Evolutionary conservation across 768 basidiomycete genomes (phyloP).

Genomic region (Lyophyllum atratum): DNA sequence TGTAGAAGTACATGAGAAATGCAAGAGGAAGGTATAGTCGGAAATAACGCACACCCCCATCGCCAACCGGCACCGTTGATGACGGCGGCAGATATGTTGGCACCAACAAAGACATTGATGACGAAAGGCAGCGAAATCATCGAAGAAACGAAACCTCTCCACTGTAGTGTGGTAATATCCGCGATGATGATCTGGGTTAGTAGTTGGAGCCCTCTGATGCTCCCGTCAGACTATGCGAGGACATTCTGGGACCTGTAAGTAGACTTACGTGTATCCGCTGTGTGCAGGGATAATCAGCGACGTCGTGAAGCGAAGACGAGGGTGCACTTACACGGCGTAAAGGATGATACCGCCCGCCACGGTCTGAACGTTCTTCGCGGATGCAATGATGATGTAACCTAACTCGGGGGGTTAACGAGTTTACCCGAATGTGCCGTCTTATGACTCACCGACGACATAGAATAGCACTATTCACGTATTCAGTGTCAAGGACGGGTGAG

Average conservation of each 20-base stretch:
- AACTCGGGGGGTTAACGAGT: background rate
- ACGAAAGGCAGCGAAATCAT: constrained; percentile 54
- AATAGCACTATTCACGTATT: constrained; percentile 42
- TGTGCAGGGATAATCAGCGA: constrained; percentile 26
- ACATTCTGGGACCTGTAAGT: constrained; percentile 3
- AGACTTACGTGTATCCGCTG: constrained; percentile 61
- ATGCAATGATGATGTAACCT: constrained; percentile 58
- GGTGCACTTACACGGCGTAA: constrained; percentile 49
- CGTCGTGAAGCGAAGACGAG: constrained; percentile 2
- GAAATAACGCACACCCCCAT: constrained; percentile 60
- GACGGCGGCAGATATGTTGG: constrained; percentile 56
- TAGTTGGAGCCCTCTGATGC: constrained; percentile 55
- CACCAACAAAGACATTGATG: constrained; percentile 66
- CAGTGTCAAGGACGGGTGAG: background rate
- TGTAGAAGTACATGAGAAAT: constrained; percentile 19
- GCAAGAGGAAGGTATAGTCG: background rate
- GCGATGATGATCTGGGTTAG: constrained; percentile 67
- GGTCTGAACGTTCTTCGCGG: constrained; percentile 42
- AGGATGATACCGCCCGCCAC: constrained; percentile 58
- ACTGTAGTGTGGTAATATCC: constrained; percentile 58
- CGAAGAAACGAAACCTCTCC: constrained; percentile 43
- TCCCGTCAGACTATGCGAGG: constrained; percentile 3
- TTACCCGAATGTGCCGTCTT: background rate
- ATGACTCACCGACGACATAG: constrained; percentile 55
- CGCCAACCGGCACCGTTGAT: constrained; percentile 52